Conservation (phyloP, 139 green algal genomes). For the Closterium sp. region DNA sequence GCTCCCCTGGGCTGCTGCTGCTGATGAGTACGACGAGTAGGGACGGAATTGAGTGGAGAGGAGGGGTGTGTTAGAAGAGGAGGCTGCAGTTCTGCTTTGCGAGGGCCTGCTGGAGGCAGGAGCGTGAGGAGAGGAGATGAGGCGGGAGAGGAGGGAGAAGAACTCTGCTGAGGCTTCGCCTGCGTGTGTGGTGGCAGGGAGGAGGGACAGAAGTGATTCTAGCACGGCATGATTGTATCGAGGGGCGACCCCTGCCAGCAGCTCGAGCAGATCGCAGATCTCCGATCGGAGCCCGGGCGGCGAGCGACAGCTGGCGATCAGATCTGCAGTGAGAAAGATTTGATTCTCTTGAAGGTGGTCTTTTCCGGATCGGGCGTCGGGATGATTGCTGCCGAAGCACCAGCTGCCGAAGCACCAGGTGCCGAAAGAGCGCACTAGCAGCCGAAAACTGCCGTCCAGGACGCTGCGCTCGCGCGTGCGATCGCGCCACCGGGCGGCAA, state of each 20-base stretch:
- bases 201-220: slow-evolving; percentile 18
- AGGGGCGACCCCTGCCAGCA: slow-evolving; percentile 13
- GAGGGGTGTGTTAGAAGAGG: not conserved
- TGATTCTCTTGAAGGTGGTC: not conserved
- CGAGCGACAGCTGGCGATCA: not conserved
- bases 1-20: not conserved
- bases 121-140: not conserved
- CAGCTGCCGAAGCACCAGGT: too few species aligned
- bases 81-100: not conserved
- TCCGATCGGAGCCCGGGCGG: slow-evolving; percentile 28
- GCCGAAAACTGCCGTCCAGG: not conserved
- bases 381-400: too few species aligned
- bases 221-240: slow-evolving; percentile 6
- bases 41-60: not conserved
- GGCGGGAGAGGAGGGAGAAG: not conserved
- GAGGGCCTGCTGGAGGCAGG: not conserved
- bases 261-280: slow-evolving; percentile 19
- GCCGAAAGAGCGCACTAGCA: not conserved
- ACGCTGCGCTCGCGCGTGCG: not conserved
- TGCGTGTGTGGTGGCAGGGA: slow-evolving; percentile 21
- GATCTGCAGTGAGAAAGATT: not conserved
- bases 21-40: not conserved
- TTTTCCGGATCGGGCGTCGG: too few species aligned
- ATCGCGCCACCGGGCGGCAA: not conserved
- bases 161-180: not conserved